These are phyloP conservation scores for Lodderomyces elongisporus DNA, from an alignment of 1,139 yeast species.

Conservation along the genomic window DNA sequence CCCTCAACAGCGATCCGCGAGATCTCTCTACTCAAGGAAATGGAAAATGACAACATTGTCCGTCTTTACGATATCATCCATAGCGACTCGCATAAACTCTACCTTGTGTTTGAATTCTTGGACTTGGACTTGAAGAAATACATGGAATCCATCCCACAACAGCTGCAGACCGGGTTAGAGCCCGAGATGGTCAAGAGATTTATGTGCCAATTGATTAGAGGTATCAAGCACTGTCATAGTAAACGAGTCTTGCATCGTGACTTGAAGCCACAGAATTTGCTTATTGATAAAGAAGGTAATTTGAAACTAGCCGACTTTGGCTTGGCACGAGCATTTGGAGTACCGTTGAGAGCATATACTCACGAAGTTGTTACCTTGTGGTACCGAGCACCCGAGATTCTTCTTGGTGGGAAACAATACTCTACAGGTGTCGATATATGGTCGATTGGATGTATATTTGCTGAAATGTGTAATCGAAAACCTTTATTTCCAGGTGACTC, in stretches of 20 bases:
- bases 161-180: conserved; percentile 87
- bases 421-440: conserved; percentile 99
- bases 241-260: conserved; percentile 95
- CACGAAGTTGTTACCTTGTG: conserved; percentile 97
- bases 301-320: conserved; percentile 96
- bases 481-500: conserved; percentile 97
- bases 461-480: conserved; percentile 95
- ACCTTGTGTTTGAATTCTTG: conserved; percentile 87
- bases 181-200: conserved; percentile 87
- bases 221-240: conserved; percentile 91
- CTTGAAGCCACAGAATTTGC: conserved; percentile 90
- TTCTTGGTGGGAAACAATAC: conserved; percentile 94
- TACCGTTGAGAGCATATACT: conserved; percentile 91
- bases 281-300: conserved; percentile 93
- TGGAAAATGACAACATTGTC: conserved; percentile 89
- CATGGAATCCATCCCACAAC: conserved; percentile 93
- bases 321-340: conserved; percentile 94
- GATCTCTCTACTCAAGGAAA: conserved; percentile 86
- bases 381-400: conserved; percentile 96
- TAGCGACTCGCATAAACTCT: conserved; percentile 91
- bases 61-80: conserved; percentile 91
- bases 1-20: conserved; percentile 98
- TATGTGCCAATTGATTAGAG: conserved; percentile 88
- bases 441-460: conserved; percentile 98
- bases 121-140: conserved; percentile 93